phyloP scores from a whole-genome alignment of 139 green algal species.

The Coelastrella sp. region DNA sequence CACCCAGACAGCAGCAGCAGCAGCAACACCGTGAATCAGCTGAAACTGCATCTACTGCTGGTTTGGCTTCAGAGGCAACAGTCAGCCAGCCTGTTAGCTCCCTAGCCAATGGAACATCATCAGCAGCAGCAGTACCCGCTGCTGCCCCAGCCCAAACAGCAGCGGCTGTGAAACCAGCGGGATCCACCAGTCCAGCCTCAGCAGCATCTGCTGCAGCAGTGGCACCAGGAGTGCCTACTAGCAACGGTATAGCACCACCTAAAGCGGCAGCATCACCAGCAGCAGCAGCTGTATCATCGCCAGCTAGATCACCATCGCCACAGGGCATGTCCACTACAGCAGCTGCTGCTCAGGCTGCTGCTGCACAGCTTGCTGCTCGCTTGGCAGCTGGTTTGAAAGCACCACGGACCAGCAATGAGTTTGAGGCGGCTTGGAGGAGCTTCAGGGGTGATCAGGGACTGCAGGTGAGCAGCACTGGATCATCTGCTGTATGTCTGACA shows the following conservation, averaged over 20 bases:
- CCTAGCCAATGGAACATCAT: background rate
- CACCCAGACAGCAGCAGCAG: conserved; percentile 6
- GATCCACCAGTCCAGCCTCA: background rate
- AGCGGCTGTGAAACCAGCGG: background rate
- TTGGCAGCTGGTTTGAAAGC: conserved; percentile 4
- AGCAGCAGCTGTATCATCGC: conserved; percentile 4
- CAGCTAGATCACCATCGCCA: background rate
- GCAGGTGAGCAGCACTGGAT: conserved; percentile 52
- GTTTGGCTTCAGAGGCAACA: background rate
- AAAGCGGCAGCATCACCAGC: background rate
- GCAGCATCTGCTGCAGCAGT: background rate
- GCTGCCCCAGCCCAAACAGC: background rate
- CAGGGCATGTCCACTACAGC: background rate
- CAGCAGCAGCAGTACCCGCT: background rate
- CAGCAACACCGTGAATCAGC: conserved; percentile 27
- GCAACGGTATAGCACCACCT: too few species aligned
- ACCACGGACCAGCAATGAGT: conserved; percentile 69
- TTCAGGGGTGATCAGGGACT: conserved; percentile 57
- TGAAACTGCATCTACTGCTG: background rate
- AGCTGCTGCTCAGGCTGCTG: conserved; percentile 45
- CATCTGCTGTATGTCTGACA: background rate
- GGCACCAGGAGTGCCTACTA: too few species aligned
- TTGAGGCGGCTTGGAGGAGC: conserved; percentile 78
- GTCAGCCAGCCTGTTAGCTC: background rate
- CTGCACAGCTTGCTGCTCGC: conserved; percentile 28